Evolutionary conservation across 1,284 basidiomycete genomes (phyloP).

Genomic region (Schizophyllum commune): DNA sequence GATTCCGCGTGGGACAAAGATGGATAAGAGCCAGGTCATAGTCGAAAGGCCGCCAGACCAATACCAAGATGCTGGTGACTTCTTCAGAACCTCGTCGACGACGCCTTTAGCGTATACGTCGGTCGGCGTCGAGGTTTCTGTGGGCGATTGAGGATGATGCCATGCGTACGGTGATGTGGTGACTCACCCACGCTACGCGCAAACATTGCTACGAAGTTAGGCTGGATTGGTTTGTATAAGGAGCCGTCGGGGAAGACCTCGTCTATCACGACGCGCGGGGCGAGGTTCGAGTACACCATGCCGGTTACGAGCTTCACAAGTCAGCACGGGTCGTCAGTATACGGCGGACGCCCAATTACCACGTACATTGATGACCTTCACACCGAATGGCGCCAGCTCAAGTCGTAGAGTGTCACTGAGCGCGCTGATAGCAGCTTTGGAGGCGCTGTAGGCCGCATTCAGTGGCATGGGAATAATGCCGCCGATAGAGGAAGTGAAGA

Average conservation of each 20-base stretch:
- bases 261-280: no score
- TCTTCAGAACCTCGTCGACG: constrained; percentile 18
- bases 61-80: constrained; percentile 14
- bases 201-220: no score
- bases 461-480: constrained; percentile 21
- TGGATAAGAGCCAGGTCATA: constrained; percentile 19
- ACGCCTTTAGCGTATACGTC: constrained; percentile 17
- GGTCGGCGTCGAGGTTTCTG: constrained; percentile 11
- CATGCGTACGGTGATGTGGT: no score
- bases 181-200: no score
- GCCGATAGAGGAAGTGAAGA: constrained; percentile 18
- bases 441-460: constrained; percentile 18
- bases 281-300: no score
- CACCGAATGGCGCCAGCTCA: constrained; percentile 23
- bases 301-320: no score
- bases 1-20: constrained; percentile 16
- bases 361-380: constrained; percentile 22
- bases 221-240: no score
- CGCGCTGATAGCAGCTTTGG: constrained; percentile 22
- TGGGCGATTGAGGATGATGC: no score
- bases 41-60: constrained; percentile 16
- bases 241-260: no score
- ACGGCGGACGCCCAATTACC: no score
- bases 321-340: no score
- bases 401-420: constrained; percentile 21